Evolutionary conservation across 495 filamentous ascomycete genomes (phyloP).

Genomic region (Aspergillus mulundensis): DNA sequence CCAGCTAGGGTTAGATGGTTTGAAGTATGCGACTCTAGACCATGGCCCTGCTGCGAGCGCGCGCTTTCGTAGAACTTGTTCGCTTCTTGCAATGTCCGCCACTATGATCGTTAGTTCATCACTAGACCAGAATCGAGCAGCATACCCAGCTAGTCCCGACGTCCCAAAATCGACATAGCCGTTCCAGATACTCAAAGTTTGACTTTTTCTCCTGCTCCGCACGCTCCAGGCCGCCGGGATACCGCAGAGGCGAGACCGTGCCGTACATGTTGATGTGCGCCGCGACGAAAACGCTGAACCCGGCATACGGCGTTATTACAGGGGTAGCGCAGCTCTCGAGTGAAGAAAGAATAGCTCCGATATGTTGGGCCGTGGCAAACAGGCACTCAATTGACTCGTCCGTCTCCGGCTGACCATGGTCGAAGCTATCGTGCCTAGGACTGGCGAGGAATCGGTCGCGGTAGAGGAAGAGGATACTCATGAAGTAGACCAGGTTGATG

Average conservation of each 20-base stretch:
- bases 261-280: conserved; percentile 48
- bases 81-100: conserved; percentile 41
- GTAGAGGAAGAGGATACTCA: conserved; percentile 43
- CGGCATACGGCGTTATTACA: conserved; percentile 42
- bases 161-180: conserved; percentile 36
- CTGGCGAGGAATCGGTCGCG: conserved; percentile 38
- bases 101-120: conserved; percentile 19
- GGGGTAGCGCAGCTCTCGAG: conserved; percentile 35
- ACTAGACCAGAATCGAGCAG: background rate
- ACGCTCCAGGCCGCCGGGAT: conserved; percentile 35
- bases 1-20: conserved; percentile 35
- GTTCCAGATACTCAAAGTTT: conserved; percentile 38
- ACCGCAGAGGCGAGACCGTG: conserved; percentile 33
- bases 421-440: conserved; percentile 27
- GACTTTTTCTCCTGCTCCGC: conserved; percentile 34
- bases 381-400: conserved; percentile 32
- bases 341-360: conserved; percentile 32
- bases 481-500: conserved; percentile 43
- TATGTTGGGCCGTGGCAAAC: conserved; percentile 37
- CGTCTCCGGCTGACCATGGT: conserved; percentile 24
- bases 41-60: conserved; percentile 21
- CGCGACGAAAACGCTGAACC: conserved; percentile 44
- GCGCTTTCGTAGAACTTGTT: conserved; percentile 40
- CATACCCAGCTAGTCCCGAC: conserved; percentile 41
- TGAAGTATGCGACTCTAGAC: conserved; percentile 15